phyloP scores from a whole-genome alignment of 441 rosid species.

The Bruguiera hainesii region DNA sequence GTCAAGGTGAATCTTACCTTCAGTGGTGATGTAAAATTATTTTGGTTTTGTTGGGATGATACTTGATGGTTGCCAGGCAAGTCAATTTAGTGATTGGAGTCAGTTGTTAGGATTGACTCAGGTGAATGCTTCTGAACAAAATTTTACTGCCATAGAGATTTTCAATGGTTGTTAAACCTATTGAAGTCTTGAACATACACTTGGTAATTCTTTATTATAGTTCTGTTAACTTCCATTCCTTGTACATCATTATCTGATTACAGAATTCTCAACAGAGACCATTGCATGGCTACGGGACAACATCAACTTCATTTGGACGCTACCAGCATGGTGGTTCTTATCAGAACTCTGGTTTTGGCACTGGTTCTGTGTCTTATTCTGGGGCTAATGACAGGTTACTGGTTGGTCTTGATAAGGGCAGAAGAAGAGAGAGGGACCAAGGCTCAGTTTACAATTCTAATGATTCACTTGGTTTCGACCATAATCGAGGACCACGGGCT shows the following conservation, averaged over 20 bases:
- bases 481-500: slow-evolving; percentile 80
- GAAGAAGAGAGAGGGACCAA: slow-evolving; percentile 58
- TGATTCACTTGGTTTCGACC: slow-evolving; percentile 50
- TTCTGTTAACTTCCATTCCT: slow-evolving; percentile 6
- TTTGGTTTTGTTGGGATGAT: too few species aligned
- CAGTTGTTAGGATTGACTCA: too few species aligned
- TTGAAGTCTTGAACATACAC: too few species aligned
- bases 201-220: background rate
- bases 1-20: too few species aligned
- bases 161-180: too few species aligned
- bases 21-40: too few species aligned
- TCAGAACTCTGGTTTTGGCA: slow-evolving; percentile 39
- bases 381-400: slow-evolving; percentile 45
- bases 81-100: too few species aligned
- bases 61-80: too few species aligned
- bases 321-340: slow-evolving; percentile 45
- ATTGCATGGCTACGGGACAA: slow-evolving; percentile 42
- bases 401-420: slow-evolving; percentile 45
- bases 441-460: slow-evolving; percentile 39
- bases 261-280: slow-evolving; percentile 41
- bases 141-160: too few species aligned
- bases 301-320: slow-evolving; percentile 48
- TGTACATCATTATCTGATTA: slow-evolving; percentile 10
- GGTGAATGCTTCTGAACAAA: too few species aligned
- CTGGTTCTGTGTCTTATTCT: slow-evolving; percentile 33